phyloP scores from a whole-genome alignment of 768 basidiomycete genomes.

The Sutorius australiensis region DNA sequence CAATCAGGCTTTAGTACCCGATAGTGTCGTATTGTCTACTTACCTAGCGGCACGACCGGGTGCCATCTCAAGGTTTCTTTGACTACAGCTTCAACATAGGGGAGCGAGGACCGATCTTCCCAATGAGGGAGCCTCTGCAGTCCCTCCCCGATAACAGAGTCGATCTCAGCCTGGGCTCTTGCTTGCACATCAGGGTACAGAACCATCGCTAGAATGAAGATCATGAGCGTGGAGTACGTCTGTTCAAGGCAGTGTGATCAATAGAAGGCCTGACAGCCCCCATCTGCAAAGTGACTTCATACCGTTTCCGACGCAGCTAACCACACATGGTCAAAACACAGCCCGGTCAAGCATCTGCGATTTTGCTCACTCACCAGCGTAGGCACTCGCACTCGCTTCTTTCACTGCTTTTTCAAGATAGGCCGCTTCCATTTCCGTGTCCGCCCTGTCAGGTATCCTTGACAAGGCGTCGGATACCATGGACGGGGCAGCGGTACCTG shows the following conservation, averaged over 20 bases:
- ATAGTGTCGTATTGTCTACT: not conserved
- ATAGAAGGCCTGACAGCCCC: not conserved
- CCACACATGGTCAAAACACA: constrained; percentile 4
- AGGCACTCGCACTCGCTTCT: constrained; percentile 22
- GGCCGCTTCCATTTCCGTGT: constrained; percentile 4
- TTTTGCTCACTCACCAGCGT: constrained; percentile 12
- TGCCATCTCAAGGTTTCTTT: constrained; percentile 28
- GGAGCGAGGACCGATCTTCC: constrained; percentile 20
- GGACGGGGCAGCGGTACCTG: constrained; percentile 18
- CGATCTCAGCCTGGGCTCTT: constrained; percentile 18
- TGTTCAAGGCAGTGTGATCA: constrained; percentile 7
- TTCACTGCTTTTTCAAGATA: constrained; percentile 21
- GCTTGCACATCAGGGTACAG: constrained; percentile 25
- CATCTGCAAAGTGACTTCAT: constrained; percentile 2
- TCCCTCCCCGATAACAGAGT: constrained; percentile 14
- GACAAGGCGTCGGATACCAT: constrained; percentile 24
- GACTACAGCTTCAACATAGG: constrained; percentile 20
- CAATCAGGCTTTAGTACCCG: not conserved
- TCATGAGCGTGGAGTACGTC: constrained; percentile 18
- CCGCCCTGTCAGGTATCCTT: constrained; percentile 7
- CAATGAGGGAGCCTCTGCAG: constrained; percentile 19
- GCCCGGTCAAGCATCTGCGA: not conserved
- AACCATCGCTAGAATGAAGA: constrained; percentile 26
- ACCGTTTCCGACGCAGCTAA: constrained; percentile 24
- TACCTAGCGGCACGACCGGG: constrained; percentile 12